These are phyloP conservation scores for Globisporangium echinulatum DNA, from an alignment of 352 stramenopile genomes.

Conservation along the genomic window DNA sequence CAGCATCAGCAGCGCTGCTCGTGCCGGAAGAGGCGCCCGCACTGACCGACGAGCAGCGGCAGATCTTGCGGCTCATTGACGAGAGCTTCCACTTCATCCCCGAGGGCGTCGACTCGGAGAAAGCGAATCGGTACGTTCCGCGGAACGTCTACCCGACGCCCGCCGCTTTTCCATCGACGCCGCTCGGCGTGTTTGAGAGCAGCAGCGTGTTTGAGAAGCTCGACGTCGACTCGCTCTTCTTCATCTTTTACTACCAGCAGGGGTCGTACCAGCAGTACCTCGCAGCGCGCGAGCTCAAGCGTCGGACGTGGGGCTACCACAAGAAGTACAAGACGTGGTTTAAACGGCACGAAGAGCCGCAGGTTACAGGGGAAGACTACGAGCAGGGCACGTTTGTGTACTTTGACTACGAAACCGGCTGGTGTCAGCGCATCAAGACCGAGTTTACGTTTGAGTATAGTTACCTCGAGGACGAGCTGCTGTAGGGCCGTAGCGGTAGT, in stretches of 20 bases:
- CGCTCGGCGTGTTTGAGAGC: constrained; percentile 91
- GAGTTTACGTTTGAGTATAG: constrained; percentile 99
- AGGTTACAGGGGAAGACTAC: constrained; percentile 97
- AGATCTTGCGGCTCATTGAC: constrained; percentile 77
- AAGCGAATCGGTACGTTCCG: constrained; percentile 89
- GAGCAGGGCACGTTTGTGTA: constrained; percentile 99
- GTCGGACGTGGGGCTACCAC: constrained; percentile 98
- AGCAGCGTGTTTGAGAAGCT: constrained; percentile 96
- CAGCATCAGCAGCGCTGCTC: background rate
- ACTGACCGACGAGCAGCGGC: constrained; percentile 74
- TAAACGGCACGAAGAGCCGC: constrained; percentile 95
- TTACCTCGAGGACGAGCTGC: constrained; percentile 93
- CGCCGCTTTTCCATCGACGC: constrained; percentile 84
- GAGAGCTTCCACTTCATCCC: constrained; percentile 91
- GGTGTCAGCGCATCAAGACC: constrained; percentile 98
- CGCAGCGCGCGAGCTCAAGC: constrained; percentile 96
- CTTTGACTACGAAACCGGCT: constrained; percentile 99
- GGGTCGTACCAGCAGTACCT: constrained; percentile 99
- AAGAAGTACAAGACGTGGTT: constrained; percentile 99
- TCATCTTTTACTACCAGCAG: constrained; percentile 99
- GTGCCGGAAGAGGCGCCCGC: constrained; percentile 32
- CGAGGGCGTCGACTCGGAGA: constrained; percentile 86
- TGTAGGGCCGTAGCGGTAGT: constrained; percentile 6
- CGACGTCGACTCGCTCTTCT: constrained; percentile 97
- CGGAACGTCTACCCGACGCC: constrained; percentile 93